Evolutionary conservation across 176 grass and related monocot species (phyloP), one percentile per base, ranked within the genome.

Genomic region (Carex scoparia): DNA sequence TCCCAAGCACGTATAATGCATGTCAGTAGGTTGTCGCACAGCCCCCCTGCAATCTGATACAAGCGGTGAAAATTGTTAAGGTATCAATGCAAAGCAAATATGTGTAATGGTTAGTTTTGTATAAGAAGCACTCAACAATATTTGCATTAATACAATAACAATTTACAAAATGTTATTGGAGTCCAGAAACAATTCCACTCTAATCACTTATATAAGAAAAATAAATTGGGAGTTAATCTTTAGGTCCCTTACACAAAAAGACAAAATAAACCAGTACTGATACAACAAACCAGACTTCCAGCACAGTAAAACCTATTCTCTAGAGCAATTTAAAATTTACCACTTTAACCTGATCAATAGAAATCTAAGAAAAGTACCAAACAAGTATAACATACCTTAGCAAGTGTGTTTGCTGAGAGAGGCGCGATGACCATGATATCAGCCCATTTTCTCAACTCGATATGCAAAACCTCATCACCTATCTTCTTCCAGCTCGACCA

Each of bases 401-500:
- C 96, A 55, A 99, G 84, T 14, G 96, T 94, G 71, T 95, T 99
- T 85, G 96, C 96, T 51, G 93, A 99, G 54, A 99, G 48, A 46
- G 93, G 96, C 0, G 93, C 93, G 31, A 95, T 88, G 31, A 99
- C 88, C 91, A 99, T 88, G 61, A 99, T 68, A 69, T 99, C 96
- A 31, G 96, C 93, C 96, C 96, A 99, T 87, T 99, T 99, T 9
- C 91, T 67, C 40, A 99, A 87, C 53, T 99, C 93, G 3, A 99
- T 95, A 90, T 99, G 96, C 67, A 99, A 84, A 49, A 99, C 96
- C 74, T 87, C 91, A 65, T 95, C 93, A 10, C 93, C 96, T 46
- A 99, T 95, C 88, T 94, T 95, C 49, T 89, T 99, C 96, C 96
- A 99, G 77, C 57, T 92, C 75, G 91, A 93, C 96, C 96, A 99